A percentile compares a stretch with the other conserved stretches of the same genome.
Evolutionary conservation across 257 asterid species (phyloP).

Genomic region (Forsythia suspensa): DNA sequence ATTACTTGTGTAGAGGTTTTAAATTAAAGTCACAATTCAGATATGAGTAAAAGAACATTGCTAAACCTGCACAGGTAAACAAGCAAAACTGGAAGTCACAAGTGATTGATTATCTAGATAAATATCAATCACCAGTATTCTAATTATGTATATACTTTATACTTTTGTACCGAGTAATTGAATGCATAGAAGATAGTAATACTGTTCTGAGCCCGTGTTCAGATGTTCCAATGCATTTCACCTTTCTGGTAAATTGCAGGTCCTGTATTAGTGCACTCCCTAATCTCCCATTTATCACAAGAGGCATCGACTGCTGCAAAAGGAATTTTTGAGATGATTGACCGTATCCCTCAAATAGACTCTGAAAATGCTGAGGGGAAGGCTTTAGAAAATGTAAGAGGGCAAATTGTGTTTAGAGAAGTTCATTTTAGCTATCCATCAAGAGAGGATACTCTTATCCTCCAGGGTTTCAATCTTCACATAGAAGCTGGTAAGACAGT

Average conservation of each 20-base stretch:
- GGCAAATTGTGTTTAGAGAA: conserved; percentile 66
- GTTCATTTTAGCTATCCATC: conserved; percentile 74
- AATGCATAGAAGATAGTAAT: too few species aligned
- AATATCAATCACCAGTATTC: too few species aligned
- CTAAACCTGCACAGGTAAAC: too few species aligned
- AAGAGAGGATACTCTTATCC: conserved; percentile 48
- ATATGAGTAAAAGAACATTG: too few species aligned
- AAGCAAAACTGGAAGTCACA: too few species aligned
- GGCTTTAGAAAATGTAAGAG: conserved; percentile 38
- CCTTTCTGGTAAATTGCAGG: conserved; percentile 20
- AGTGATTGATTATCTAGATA: too few species aligned
- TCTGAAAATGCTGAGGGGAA: conserved; percentile 44
- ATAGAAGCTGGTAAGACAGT: conserved; percentile 59
- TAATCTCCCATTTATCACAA: conserved; percentile 43
- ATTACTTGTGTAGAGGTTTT: not conserved
- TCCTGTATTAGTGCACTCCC: conserved; percentile 39
- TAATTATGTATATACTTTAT: too few species aligned
- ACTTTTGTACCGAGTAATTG: too few species aligned
- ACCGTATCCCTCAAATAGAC: conserved; percentile 53
- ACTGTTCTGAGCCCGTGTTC: too few species aligned
- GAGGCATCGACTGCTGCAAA: conserved; percentile 57
- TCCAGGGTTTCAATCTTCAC: conserved; percentile 48
- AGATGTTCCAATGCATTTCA: not conserved
- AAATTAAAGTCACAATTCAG: too few species aligned
- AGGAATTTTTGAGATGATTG: conserved; percentile 55